Evolutionary conservation across 2,329 filamentous ascomycete species (phyloP).

Genomic region (Apiospora malaysiana): DNA sequence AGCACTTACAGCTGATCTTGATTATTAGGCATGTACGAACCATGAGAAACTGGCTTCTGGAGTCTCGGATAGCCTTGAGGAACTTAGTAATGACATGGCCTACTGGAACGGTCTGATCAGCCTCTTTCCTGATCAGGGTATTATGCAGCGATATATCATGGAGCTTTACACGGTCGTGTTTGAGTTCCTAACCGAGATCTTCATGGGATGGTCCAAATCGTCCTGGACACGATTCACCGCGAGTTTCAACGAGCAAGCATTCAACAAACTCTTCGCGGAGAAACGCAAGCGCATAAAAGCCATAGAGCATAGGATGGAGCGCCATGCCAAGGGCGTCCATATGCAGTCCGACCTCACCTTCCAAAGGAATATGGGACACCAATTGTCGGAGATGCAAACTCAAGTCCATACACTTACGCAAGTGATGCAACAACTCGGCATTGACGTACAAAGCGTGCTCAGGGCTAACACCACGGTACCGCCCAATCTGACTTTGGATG

Average conservation of each 20-base stretch:
- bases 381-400: background rate
- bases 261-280: background rate
- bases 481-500: background rate
- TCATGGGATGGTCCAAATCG: conserved; percentile 23
- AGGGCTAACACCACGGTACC: background rate
- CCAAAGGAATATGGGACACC: background rate
- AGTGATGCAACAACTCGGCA: background rate
- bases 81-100: background rate
- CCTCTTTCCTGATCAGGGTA: background rate
- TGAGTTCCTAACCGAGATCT: conserved; percentile 25
- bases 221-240: conserved; percentile 20
- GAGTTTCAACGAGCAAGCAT: background rate
- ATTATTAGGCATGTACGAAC: background rate
- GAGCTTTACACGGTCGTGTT: conserved; percentile 24
- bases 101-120: conserved; percentile 23
- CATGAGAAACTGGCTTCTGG: background rate
- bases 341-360: background rate
- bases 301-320: background rate
- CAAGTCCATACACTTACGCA: background rate
- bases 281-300: background rate
- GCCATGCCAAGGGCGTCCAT: background rate
- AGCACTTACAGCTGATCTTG: background rate
- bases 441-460: background rate
- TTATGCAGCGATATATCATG: conserved; percentile 23
- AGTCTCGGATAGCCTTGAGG: background rate